These are phyloP conservation scores for Colletotrichum agaves DNA, from an alignment of 2,329 filamentous ascomycete species.

Conservation along the genomic window DNA sequence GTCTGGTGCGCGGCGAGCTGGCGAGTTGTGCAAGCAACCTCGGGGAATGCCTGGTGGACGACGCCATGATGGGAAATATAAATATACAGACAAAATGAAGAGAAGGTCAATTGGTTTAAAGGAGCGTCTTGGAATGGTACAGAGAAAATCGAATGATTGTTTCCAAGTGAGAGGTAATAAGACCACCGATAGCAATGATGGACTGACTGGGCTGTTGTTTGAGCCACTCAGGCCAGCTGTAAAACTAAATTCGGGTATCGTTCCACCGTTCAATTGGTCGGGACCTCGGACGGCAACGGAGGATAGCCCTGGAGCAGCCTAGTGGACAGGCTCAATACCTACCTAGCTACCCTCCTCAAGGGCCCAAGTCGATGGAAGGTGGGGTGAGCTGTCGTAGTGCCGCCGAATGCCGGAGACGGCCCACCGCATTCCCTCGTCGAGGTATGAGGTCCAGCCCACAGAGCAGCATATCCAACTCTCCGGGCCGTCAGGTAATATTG, in stretches of 20 bases:
- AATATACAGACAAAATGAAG: slow-evolving; percentile 19
- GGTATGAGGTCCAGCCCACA: slow-evolving; percentile 1
- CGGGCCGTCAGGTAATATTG: background rate
- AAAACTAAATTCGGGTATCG: slow-evolving; percentile 36
- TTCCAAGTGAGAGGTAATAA: slow-evolving; percentile 26
- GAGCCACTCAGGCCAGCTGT: slow-evolving; percentile 38
- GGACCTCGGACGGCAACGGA: slow-evolving; percentile 16
- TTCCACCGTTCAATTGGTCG: slow-evolving; percentile 34
- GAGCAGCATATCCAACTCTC: background rate
- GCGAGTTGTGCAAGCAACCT: slow-evolving; percentile 35
- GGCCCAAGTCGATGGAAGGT: slow-evolving; percentile 12
- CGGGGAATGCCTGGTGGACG: slow-evolving; percentile 16
- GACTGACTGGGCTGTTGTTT: slow-evolving; percentile 34
- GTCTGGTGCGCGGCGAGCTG: slow-evolving; percentile 22
- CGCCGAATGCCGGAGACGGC: slow-evolving; percentile 32
- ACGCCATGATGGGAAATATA: slow-evolving; percentile 30
- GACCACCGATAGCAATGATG: slow-evolving; percentile 33
- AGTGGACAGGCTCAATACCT: slow-evolving; percentile 5
- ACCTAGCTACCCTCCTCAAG: background rate
- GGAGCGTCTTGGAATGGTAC: slow-evolving; percentile 24
- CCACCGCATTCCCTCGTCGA: slow-evolving; percentile 1
- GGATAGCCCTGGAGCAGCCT: background rate
- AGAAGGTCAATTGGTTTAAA: background rate
- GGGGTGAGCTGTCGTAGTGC: slow-evolving; percentile 24
- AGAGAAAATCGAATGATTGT: slow-evolving; percentile 33